Conservation (phyloP, 2,329 filamentous ascomycete genomes). For the Cercospora zeae-maydis region DNA sequence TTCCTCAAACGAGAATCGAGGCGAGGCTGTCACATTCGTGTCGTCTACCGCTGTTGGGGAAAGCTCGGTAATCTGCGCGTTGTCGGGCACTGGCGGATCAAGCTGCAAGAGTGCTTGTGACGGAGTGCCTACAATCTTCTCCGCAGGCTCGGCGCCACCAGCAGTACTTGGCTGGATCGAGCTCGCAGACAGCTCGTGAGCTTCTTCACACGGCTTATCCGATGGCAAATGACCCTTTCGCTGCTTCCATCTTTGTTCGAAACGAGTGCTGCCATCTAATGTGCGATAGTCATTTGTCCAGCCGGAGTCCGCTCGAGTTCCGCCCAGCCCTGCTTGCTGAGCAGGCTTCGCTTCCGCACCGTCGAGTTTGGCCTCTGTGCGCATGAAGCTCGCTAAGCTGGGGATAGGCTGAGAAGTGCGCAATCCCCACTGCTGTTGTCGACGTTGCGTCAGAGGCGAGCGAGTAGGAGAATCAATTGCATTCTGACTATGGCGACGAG, state of each 20-base stretch:
- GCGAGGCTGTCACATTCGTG: neutral
- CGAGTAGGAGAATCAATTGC: neutral
- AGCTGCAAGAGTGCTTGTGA: conserved; percentile 30
- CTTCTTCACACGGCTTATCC: conserved; percentile 11
- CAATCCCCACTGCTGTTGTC: conserved; percentile 15
- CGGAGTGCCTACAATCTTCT: conserved; percentile 17
- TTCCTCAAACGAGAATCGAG: conserved; percentile 3
- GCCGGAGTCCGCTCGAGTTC: no score
- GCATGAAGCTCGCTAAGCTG: neutral
- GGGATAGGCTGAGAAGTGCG: conserved; percentile 8
- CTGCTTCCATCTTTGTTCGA: conserved; percentile 26
- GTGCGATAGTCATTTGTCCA: neutral
- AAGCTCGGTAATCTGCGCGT: neutral
- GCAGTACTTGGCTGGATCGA: conserved; percentile 31
- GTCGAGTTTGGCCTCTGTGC: neutral
- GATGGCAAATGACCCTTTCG: conserved; percentile 24
- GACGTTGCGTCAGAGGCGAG: conserved; percentile 8
- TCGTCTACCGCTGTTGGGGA: conserved; percentile 8
- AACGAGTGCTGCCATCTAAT: conserved; percentile 17
- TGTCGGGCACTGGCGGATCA: conserved; percentile 13
- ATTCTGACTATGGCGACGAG: conserved; percentile 10
- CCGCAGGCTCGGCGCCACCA: conserved; percentile 17
- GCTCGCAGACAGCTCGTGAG: conserved; percentile 19
- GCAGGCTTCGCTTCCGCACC: neutral
- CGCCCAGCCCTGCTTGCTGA: neutral